Percentiles rank a stretch among this genome's conserved stretches.
Conservation (phyloP, 2,329 filamentous ascomycete species). For the Cucurbitaria berberidis region DNA sequence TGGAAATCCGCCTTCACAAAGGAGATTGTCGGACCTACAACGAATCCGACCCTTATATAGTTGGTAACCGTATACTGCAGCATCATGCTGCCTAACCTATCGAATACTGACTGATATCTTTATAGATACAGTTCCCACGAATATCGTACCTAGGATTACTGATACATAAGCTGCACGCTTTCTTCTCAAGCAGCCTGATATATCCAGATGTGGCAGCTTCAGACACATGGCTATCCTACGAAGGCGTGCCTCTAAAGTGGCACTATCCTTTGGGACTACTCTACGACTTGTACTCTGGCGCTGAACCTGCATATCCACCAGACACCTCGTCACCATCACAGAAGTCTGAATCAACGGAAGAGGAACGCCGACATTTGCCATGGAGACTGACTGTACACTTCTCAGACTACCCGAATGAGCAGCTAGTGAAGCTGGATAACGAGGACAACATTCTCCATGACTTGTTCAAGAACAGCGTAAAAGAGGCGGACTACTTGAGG, state of each 20-base stretch:
- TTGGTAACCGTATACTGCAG: conserved; percentile 37
- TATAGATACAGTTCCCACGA: conserved; percentile 65
- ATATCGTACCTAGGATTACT: conserved; percentile 73
- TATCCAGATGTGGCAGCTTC: conserved; percentile 60
- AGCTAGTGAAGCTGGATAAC: conserved; percentile 63
- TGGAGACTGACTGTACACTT: conserved; percentile 71
- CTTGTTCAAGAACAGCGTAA: conserved; percentile 72
- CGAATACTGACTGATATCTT: conserved; percentile 5
- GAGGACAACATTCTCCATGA: conserved; percentile 65
- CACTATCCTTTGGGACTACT: conserved; percentile 73
- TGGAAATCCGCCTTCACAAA: conserved; percentile 65
- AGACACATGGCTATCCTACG: conserved; percentile 69
- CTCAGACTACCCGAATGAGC: conserved; percentile 62
- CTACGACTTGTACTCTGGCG: conserved; percentile 71
- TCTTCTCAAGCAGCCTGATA: conserved; percentile 66
- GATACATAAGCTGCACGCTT: conserved; percentile 65
- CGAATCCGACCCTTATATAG: conserved; percentile 65
- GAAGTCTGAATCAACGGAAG: conserved; percentile 23
- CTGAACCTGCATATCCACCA: conserved; percentile 51
- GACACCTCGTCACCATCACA: conserved; percentile 18
- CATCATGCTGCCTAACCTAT: conserved; percentile 2
- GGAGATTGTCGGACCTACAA: conserved; percentile 67
- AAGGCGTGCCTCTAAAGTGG: conserved; percentile 73
- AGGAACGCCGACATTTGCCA: conserved; percentile 51
- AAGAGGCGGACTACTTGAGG: conserved; percentile 84